Evolutionary conservation across 345 rosid species (phyloP), one percentile per base, ranked within the genome.

Genomic region (Melastoma malabathricum): DNA sequence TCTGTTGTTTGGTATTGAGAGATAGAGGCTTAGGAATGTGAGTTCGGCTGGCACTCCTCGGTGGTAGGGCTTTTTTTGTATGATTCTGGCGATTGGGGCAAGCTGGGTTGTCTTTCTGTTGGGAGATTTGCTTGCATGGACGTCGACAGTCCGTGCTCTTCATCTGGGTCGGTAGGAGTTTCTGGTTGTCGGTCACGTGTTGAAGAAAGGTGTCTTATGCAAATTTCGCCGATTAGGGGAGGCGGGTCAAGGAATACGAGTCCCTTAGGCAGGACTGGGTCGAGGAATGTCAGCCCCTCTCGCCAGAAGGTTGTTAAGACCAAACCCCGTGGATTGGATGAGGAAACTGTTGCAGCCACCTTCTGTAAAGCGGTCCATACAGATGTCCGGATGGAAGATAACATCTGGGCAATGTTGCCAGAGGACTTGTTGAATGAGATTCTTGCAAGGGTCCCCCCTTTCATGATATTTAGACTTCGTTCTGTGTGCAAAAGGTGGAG

Each of bases 401-500:
- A 70, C 47, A 76, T 86, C 53, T 90, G 98, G 98, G 90, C 96
- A 13, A 78, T 86, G 98, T 72, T 89, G 65, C 98, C 98, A 0
- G 98, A 86, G 67, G 98, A 90, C 74, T 72, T 90, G 65, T 55
- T 90, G 50, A 82, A 82, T 63, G 94, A 90, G 72, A 82, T 90
- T 63, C 64, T 90, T 57, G 92, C 86, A 48, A 68, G 98, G 67
- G 81, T 90, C 55, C 98, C 98, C 48, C 96, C 98, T 0, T 90
- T 86, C 63, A 78, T 83, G 86, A 86, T 90, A 43, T 90, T 90
- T 49, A 74, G 96, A 44, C 89, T 90, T 44, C 86, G 96, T 17
- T 81, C 90, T 0, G 94, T 83, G 52, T 87, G 89, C 57, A 84
- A 70, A 38, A 59, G 95, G 38, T 90, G 98, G 98, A 86, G 86